Conservation (phyloP, 306 rosid species). For the Vigna nakashimae region DNA sequence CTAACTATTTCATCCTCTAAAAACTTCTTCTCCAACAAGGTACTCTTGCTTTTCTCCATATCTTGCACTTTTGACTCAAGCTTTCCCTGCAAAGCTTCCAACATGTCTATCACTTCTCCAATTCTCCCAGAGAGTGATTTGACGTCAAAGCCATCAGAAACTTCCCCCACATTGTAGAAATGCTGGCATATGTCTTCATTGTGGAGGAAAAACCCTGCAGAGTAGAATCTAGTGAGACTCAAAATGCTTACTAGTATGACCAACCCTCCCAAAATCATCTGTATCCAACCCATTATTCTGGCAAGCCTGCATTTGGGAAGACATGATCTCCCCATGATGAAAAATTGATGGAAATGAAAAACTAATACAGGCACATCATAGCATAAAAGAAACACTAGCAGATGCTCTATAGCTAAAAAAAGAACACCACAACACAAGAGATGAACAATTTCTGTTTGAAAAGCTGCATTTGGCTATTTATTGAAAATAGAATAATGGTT, state of each 20-base stretch:
- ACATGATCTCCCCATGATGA: constrained; percentile 59
- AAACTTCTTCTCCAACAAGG: constrained; percentile 55
- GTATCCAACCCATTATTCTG: constrained; percentile 70
- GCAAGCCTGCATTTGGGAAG: constrained; percentile 59
- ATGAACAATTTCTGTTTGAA: constrained; percentile 22
- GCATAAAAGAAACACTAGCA: constrained; percentile 16
- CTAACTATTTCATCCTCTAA: constrained; percentile 74
- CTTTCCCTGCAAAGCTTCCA: constrained; percentile 75
- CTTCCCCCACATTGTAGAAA: constrained; percentile 54
- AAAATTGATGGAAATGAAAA: constrained; percentile 20
- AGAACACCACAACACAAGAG: not conserved
- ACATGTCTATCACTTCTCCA: constrained; percentile 63
- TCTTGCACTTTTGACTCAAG: constrained; percentile 63
- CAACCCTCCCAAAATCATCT: constrained; percentile 70
- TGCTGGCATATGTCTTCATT: constrained; percentile 70
- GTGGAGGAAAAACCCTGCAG: constrained; percentile 72
- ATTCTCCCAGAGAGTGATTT: constrained; percentile 66
- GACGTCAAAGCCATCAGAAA: constrained; percentile 62
- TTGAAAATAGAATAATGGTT: constrained; percentile 12
- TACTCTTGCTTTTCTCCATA: constrained; percentile 67
- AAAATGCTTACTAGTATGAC: constrained; percentile 71
- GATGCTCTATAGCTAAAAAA: constrained; percentile 3
- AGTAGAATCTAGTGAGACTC: constrained; percentile 72
- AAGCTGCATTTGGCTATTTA: constrained; percentile 11
- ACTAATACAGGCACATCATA: constrained; percentile 36